phyloP scores from a whole-genome alignment of 2,329 filamentous ascomycete genomes.

The Fusarium avenaceum region DNA sequence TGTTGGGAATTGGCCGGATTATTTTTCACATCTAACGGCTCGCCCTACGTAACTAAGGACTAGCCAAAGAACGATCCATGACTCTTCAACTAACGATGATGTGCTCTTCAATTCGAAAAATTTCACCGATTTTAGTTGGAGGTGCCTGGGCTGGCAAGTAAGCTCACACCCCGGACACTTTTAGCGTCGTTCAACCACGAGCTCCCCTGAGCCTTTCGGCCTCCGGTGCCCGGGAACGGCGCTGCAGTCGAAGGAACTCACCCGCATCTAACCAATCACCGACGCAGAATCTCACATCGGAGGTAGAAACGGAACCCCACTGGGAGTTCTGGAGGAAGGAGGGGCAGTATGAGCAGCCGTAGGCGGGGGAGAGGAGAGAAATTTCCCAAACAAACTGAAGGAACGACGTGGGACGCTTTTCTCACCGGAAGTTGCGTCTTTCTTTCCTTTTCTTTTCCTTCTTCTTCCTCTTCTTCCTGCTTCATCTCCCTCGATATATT shows the following conservation, averaged over 20 bases:
- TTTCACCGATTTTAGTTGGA: not conserved
- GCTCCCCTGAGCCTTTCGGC: conserved; percentile 34
- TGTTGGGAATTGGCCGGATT: not conserved
- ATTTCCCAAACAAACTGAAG: conserved; percentile 40
- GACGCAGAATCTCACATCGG: conserved; percentile 27
- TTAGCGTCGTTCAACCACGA: conserved; percentile 28
- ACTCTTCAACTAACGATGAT: conserved; percentile 17
- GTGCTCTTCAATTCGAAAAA: conserved; percentile 21
- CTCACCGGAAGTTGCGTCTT: conserved; percentile 18
- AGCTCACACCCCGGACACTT: conserved; percentile 17
- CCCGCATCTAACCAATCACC: conserved; percentile 37
- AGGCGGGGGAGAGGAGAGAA: conserved; percentile 32
- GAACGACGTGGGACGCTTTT: conserved; percentile 31
- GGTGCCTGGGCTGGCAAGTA: not conserved
- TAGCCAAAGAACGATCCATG: conserved; percentile 17
- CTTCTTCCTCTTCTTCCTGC: conserved; percentile 22
- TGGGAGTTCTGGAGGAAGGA: conserved; percentile 31
- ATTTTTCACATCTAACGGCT: conserved; percentile 16
- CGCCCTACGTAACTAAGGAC: not conserved
- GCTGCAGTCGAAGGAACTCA: conserved; percentile 27
- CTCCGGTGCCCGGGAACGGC: conserved; percentile 48
- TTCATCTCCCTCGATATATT: conserved; percentile 31
- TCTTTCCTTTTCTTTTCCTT: not conserved
- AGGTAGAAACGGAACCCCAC: conserved; percentile 45
- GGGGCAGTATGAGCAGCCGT: conserved; percentile 30